Evolutionary conservation across 805 yeast genomes (phyloP).

Genomic region (Saccharomycopsis selenospora): DNA sequence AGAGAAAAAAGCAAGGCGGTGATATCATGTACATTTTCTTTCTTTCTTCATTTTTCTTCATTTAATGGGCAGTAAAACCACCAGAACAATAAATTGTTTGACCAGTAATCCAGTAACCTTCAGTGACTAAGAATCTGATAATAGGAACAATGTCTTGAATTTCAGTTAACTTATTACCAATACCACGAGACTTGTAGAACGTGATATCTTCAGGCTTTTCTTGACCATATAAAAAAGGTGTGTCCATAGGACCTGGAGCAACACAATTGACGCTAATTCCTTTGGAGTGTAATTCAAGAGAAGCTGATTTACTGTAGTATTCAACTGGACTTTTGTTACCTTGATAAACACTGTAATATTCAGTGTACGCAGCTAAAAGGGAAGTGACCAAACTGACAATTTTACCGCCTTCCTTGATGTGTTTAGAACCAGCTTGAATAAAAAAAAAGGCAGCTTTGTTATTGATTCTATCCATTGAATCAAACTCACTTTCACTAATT

Average conservation of each 20-base stretch:
- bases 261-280: constrained; percentile 47
- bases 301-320: constrained; percentile 44
- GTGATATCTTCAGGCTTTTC: constrained; percentile 47
- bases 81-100: constrained; percentile 60
- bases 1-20: no score
- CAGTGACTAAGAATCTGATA: constrained; percentile 50
- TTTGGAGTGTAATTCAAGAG: constrained; percentile 43
- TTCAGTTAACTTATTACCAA: constrained; percentile 47
- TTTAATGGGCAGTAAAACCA: constrained; percentile 56
- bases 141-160: constrained; percentile 58
- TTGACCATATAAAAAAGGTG: constrained; percentile 57
- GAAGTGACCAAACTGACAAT: constrained; percentile 57
- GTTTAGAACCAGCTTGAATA: constrained; percentile 47
- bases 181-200: constrained; percentile 46
- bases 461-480: constrained; percentile 45
- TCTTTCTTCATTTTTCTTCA: not conserved
- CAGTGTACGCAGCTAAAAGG: constrained; percentile 57
- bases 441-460: constrained; percentile 57
- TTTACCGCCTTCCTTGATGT: constrained; percentile 44
- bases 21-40: no score
- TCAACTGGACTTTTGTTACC: constrained; percentile 54
- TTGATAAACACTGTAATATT: constrained; percentile 45
- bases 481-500: constrained; percentile 48
- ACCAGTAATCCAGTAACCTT: constrained; percentile 65
- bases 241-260: constrained; percentile 64